Evolutionary conservation across 768 basidiomycete genomes (phyloP).

Genomic region (Rubroboletus pulcherrimus): DNA sequence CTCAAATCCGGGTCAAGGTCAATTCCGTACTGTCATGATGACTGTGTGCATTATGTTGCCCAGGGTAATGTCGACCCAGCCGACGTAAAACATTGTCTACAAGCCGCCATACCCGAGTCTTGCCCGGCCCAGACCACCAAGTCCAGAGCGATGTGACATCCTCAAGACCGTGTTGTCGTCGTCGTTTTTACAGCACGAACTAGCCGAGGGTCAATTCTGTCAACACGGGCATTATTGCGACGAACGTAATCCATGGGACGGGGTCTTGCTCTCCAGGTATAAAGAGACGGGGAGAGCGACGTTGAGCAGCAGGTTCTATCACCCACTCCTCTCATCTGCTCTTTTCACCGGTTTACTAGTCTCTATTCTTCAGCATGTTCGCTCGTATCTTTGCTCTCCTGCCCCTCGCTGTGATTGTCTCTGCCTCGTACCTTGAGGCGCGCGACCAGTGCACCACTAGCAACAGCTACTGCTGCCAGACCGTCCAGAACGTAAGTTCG

Average conservation of each 20-base stretch:
- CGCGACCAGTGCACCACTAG: slow-evolving; percentile 14
- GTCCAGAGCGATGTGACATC: not conserved
- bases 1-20: not conserved
- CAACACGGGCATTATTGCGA: not conserved
- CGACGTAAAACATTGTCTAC: not conserved
- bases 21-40: not conserved
- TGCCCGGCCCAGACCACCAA: not conserved
- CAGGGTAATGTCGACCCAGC: not conserved
- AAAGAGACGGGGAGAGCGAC: not conserved
- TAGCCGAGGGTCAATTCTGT: not conserved
- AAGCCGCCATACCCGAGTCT: not conserved
- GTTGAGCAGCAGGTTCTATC: not conserved
- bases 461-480: slow-evolving; percentile 7
- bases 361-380: slow-evolving; percentile 7
- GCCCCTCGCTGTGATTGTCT: slow-evolving; percentile 15
- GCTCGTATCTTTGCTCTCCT: slow-evolving; percentile 18
- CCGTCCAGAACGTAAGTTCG: not conserved
- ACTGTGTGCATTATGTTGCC: not conserved
- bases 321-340: not conserved
- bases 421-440: slow-evolving; percentile 3
- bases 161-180: no score
- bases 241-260: slow-evolving; percentile 2
- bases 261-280: slow-evolving; percentile 10
- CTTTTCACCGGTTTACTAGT: not conserved
- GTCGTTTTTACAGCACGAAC: not conserved